Evolutionary conservation across 2,329 filamentous ascomycete species (phyloP), one percentile per base, ranked within the genome.

Genomic region (Aspergillus viridinutans): DNA sequence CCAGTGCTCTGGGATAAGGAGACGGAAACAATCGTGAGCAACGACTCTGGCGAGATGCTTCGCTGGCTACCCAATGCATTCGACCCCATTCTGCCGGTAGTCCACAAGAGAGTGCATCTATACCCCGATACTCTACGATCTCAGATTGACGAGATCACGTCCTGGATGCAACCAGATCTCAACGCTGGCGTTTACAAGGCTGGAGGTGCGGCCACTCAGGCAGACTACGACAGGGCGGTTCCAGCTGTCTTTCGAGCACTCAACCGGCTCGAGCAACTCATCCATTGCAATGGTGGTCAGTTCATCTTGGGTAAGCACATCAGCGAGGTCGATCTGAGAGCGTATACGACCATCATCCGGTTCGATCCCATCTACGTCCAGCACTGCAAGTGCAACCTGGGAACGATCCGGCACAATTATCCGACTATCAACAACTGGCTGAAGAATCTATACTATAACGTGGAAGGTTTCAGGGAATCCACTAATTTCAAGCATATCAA

Each of bases 401-500:
- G 84, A 2, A 85, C 76, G 10, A 80, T 88, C 45, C 73, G 85
- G 5, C 80, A 83, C 64, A 78, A 83, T 55, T 87, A 87, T 62
- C 85, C 85, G 0, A 76, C 82, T 10, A 64, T 87, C 55, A 77
- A 85, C 66, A 83, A 85, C 60, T 87, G 84, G 83, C 61, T 87
- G 61, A 83, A 80, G 70, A 77, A 77, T 35, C 65, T 85, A 67
- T 87, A 86, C 71, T 85, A 81, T 78, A 80, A 82, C 57, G 76
- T 81, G 1, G 64, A 72, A 20, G 83, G 79, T 0, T 85, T 84
- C 59, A 78, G 69, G 56, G 81, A 83, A 62, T 85, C 82, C 17
- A 88, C 85, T 0, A 76, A 88, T 59, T 88, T 88, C 61, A 80
- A 72, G 59, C 85, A 89, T 64, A 88, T 88, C 67, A 89, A 88